A percentile compares a stretch with the other conserved stretches of the same genome.
Conservation (phyloP, 768 basidiomycete genomes). For the Daedaleopsis sinensis region DNA sequence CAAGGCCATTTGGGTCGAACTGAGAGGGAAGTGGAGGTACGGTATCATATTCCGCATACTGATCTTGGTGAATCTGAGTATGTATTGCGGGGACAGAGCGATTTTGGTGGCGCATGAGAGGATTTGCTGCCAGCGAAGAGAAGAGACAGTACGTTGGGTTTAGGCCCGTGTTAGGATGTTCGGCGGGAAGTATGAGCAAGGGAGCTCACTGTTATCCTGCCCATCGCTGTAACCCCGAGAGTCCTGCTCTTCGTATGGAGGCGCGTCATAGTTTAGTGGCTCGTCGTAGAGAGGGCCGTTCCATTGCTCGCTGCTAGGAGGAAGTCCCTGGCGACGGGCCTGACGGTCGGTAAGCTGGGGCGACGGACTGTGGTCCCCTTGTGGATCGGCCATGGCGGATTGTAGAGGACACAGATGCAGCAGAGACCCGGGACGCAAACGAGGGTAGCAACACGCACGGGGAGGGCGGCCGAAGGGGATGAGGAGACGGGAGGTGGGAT, state of each 20-base stretch:
- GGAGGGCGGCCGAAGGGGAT: background rate
- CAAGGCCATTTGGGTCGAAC: slow-evolving; percentile 48
- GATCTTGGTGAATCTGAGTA: slow-evolving; percentile 37
- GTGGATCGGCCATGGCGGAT: slow-evolving; percentile 20
- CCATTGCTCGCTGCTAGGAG: slow-evolving; percentile 17
- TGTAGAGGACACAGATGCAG: background rate
- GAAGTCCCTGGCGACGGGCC: slow-evolving; percentile 19
- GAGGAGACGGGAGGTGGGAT: background rate
- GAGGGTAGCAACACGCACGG: background rate
- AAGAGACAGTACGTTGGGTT: background rate
- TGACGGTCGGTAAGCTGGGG: slow-evolving; percentile 13
- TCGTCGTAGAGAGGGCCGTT: slow-evolving; percentile 8
- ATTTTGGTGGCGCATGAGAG: slow-evolving; percentile 48
- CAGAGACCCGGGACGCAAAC: background rate
- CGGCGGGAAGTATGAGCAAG: slow-evolving; percentile 1
- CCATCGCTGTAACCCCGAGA: slow-evolving; percentile 1
- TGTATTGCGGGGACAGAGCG: slow-evolving; percentile 51
- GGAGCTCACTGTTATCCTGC: slow-evolving; percentile 23
- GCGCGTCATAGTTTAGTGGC: background rate
- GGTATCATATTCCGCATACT: slow-evolving; percentile 22
- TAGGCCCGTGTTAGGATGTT: slow-evolving; percentile 7
- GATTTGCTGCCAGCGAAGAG: slow-evolving; percentile 2
- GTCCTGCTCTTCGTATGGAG: slow-evolving; percentile 1
- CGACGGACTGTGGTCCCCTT: slow-evolving; percentile 8
- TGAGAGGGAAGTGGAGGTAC: slow-evolving; percentile 35